Percentiles rank a stretch among this genome's conserved stretches.
Conservation (phyloP, 2,329 filamentous ascomycete species). For the Dryadomyces quercivorus region DNA sequence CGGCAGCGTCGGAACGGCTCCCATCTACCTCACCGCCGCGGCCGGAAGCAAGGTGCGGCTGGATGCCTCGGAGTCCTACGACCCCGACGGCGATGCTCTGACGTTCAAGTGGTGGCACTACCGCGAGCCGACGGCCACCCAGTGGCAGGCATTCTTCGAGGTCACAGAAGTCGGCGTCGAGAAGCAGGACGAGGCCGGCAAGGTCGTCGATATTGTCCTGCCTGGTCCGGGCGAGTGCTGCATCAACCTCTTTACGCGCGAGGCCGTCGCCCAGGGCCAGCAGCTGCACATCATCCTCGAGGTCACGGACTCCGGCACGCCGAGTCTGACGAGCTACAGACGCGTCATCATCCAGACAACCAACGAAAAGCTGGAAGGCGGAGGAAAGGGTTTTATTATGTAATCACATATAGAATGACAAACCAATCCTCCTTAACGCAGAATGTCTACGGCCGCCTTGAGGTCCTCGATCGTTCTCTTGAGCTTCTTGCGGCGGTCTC, state of each 20-base stretch:
- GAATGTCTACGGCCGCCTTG: not conserved
- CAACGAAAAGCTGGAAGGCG: slow-evolving; percentile 16
- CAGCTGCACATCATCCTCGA: slow-evolving; percentile 36
- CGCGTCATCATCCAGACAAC: slow-evolving; percentile 25
- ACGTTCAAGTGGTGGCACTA: slow-evolving; percentile 40
- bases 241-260: slow-evolving; percentile 20
- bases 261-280: slow-evolving; percentile 26
- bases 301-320: slow-evolving; percentile 30
- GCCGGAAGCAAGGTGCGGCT: slow-evolving; percentile 26
- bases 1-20: slow-evolving; percentile 23
- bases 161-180: slow-evolving; percentile 23
- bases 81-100: slow-evolving; percentile 30
- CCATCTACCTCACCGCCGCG: slow-evolving; percentile 26
- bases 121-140: slow-evolving; percentile 21
- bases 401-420: not conserved
- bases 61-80: slow-evolving; percentile 32
- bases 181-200: slow-evolving; percentile 17
- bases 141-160: slow-evolving; percentile 27
- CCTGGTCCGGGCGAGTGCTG: slow-evolving; percentile 29
- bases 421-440: no score
- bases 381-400: not conserved
- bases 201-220: slow-evolving; percentile 21
- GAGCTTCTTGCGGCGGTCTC: not conserved
- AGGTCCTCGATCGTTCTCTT: not conserved
- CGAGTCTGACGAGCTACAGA: slow-evolving; percentile 32